Evolutionary conservation across 495 filamentous ascomycete species (phyloP), one percentile per base, ranked within the genome.

Genomic region (Clavariopsis aquatica): DNA sequence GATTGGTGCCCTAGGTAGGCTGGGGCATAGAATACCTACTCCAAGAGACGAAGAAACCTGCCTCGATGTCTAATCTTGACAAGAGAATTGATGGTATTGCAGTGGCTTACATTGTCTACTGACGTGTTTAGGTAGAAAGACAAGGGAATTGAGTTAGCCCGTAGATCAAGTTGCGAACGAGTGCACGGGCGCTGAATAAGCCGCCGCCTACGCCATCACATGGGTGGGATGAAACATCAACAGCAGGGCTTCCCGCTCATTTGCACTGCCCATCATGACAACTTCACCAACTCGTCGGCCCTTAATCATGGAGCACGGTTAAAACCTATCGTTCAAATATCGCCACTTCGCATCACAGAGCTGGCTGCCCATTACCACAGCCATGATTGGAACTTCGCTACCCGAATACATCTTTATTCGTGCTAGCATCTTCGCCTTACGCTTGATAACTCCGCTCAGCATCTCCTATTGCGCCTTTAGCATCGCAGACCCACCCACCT

Each of bases 401-500:
- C 57, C 64, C 20, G 51, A 62, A 22, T 62, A 67, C 47, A n/a
- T 67, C 58, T 62, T 67, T 58, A 62, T 67, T 20, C 57, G 64
- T 20, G 19, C 45, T 38, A 57, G 41, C 45, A 67, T 62, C 58
- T 38, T 49, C 1, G 58, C 6, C 29, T 29, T 67, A 17, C 64
- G 64, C 64, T 51, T 52, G 57, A 77, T 85, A 19, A 79, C 81
- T 12, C 80, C 80, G n/a, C 69, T 85, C 57, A 79, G 78, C 70
- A 67, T 80, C 38, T 67, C 77, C 62, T 82, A 79, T 65, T 77
- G 77, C 59, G 52, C 58, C 45, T 61, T 62, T 54, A 74, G 41
- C 41, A 74, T 68, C 49, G 78, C 60, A 57, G 80, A 56, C 59
- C 69, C 22, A 12, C 78, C 26, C 65, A 69, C 52, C 71, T 75